phyloP scores from a whole-genome alignment of 2,329 filamentous ascomycete species.

The Graphilbum fragrans region DNA sequence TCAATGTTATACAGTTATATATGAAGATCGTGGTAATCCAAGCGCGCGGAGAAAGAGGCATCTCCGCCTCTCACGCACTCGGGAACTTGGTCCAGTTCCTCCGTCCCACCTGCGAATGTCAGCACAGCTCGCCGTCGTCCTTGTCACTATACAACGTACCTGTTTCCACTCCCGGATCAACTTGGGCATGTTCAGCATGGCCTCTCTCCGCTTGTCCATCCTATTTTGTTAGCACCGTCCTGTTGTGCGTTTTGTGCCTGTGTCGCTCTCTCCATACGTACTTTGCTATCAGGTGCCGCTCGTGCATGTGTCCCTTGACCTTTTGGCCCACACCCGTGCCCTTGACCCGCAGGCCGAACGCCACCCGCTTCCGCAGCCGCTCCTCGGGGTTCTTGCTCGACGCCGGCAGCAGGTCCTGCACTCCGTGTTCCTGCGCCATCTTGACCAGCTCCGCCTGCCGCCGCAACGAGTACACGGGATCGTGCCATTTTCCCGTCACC shows the following conservation, averaged over 20 bases:
- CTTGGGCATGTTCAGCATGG: constrained; percentile 90
- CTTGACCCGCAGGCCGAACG: constrained; percentile 74
- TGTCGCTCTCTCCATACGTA: no score
- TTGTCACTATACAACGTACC: constrained; percentile 38
- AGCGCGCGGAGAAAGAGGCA: no score
- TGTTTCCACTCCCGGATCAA: constrained; percentile 90
- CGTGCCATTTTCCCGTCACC: constrained; percentile 68
- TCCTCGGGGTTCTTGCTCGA: constrained; percentile 64
- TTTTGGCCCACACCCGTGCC: constrained; percentile 85
- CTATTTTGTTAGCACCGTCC: constrained; percentile 24
- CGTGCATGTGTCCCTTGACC: constrained; percentile 92
- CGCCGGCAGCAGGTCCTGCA: constrained; percentile 69
- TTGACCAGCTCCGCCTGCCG: constrained; percentile 87
- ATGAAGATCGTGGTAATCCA: no score
- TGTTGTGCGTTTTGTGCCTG: no score
- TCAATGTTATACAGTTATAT: no score
- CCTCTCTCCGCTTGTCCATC: constrained; percentile 78
- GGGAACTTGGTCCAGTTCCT: neutral
- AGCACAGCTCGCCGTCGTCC: neutral
- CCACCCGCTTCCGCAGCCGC: constrained; percentile 58
- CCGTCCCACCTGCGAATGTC: neutral
- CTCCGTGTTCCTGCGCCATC: constrained; percentile 64
- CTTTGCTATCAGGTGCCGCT: constrained; percentile 70
- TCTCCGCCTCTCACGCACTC: no score
- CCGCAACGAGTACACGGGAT: constrained; percentile 71